Evolutionary conservation across 371 early-diverging fungal genomes (phyloP).

Genomic region (Mortierella sp.): DNA sequence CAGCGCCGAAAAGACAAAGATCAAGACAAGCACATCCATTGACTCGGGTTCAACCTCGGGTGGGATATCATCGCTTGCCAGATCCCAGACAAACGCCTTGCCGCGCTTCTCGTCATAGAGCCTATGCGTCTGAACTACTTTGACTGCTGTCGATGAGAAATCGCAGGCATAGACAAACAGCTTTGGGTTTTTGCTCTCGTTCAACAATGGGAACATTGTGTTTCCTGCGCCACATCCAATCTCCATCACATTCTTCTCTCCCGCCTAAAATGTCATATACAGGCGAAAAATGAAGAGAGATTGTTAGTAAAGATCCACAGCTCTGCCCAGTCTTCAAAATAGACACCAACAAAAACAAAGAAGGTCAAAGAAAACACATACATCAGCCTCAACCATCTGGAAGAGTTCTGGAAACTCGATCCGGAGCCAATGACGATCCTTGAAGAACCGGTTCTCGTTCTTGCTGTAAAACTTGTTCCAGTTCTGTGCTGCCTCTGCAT

Average conservation of each 20-base stretch:
- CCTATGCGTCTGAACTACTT: conserved; percentile 71
- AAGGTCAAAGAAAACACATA: not conserved
- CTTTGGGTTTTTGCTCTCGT: conserved; percentile 72
- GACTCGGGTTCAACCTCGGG: conserved; percentile 75
- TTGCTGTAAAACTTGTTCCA: conserved; percentile 92
- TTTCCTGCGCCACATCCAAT: conserved; percentile 98
- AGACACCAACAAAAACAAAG: too few species aligned
- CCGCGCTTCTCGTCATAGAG: conserved; percentile 65
- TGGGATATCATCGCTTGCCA: conserved; percentile 76
- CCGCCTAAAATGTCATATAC: conserved; percentile 33
- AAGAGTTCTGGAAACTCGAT: conserved; percentile 93
- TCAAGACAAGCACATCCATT: conserved; percentile 83
- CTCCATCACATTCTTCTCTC: conserved; percentile 72
- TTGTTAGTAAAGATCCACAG: not conserved
- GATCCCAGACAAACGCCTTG: conserved; percentile 88
- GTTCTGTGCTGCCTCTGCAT: conserved; percentile 49
- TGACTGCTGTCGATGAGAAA: conserved; percentile 85
- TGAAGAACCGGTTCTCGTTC: conserved; percentile 95
- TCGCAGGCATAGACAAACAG: conserved; percentile 87
- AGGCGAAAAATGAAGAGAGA: too few species aligned
- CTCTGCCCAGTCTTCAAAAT: too few species aligned
- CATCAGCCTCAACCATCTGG: conserved; percentile 49
- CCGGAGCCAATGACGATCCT: conserved; percentile 97
- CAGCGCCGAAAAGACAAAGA: conserved; percentile 90
- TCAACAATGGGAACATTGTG: conserved; percentile 94